Percentiles rank a stretch among this genome's conserved stretches.
These are phyloP conservation scores for Cairneyella variabilis DNA, from an alignment of 495 filamentous ascomycete species.

Conservation along the genomic window DNA sequence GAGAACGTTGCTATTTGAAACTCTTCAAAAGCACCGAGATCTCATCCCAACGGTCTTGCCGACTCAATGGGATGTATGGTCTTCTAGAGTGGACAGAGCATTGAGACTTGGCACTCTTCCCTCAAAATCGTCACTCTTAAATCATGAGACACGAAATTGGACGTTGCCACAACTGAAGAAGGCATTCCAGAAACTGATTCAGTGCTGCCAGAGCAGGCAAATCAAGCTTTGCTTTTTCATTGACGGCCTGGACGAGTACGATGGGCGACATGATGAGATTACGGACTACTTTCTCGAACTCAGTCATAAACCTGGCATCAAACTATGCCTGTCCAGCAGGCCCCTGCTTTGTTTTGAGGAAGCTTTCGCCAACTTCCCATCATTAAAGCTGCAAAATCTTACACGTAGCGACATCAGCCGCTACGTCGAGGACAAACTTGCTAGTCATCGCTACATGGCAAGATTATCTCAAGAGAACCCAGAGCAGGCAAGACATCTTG, in stretches of 20 bases:
- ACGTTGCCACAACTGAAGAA: no score
- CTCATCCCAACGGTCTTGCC: constrained; percentile 2
- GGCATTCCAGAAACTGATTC: no score
- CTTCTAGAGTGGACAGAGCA: no score
- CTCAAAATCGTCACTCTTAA: no score
- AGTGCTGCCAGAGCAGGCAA: no score
- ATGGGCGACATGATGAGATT: constrained; percentile 22
- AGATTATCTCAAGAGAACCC: not conserved
- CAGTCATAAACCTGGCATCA: constrained; percentile 12
- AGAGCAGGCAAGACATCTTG: not conserved
- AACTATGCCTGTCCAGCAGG: constrained; percentile 32
- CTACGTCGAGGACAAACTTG: constrained; percentile 6
- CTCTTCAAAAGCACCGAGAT: constrained; percentile 22
- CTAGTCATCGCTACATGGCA: not conserved
- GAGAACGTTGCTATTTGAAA: constrained; percentile 37
- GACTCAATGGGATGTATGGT: not conserved
- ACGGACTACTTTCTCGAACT: constrained; percentile 18
- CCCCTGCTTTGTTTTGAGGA: constrained; percentile 26
- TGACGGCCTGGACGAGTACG: no score
- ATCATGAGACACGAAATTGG: no score
- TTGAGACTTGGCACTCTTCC: no score
- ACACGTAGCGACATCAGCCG: constrained; percentile 3
- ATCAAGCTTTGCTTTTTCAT: not conserved
- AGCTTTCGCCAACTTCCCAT: not conserved
- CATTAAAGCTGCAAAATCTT: constrained; percentile 4